A percentile compares a stretch with the other conserved stretches of the same genome.
phyloP scores from a whole-genome alignment of 2,329 filamentous ascomycete species.

The Beauveria australis region DNA sequence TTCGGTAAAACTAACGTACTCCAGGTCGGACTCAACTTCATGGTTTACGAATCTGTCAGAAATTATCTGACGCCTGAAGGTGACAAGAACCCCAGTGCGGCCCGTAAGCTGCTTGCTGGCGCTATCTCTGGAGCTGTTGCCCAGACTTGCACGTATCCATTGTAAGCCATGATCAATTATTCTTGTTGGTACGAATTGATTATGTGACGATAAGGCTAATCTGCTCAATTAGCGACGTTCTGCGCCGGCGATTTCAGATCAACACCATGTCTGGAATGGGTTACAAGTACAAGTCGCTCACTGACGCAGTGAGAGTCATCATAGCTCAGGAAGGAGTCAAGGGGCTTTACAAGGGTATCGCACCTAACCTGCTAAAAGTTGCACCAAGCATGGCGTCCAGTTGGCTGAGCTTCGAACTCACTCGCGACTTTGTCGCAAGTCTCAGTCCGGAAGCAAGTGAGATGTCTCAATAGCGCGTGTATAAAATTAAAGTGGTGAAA shows the following conservation, averaged over 20 bases:
- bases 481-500: neutral
- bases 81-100: slow-evolving; percentile 69
- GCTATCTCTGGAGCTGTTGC: slow-evolving; percentile 94
- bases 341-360: slow-evolving; percentile 92
- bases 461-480: slow-evolving; percentile 9
- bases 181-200: neutral
- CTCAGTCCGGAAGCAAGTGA: slow-evolving; percentile 39
- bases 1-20: slow-evolving; percentile 12
- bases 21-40: slow-evolving; percentile 92
- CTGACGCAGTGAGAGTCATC: slow-evolving; percentile 76
- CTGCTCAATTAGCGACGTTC: slow-evolving; percentile 59
- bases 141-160: slow-evolving; percentile 96
- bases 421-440: slow-evolving; percentile 72
- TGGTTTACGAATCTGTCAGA: slow-evolving; percentile 90
- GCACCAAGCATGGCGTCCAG: slow-evolving; percentile 97
- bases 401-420: slow-evolving; percentile 95
- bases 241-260: slow-evolving; percentile 91
- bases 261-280: slow-evolving; percentile 99
- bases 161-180: slow-evolving; percentile 52
- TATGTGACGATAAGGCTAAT: slow-evolving; percentile 15
- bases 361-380: slow-evolving; percentile 92
- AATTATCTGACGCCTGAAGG: slow-evolving; percentile 80
- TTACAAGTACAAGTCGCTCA: slow-evolving; percentile 84
- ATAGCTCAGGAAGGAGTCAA: slow-evolving; percentile 71
- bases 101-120: slow-evolving; percentile 79